Evolutionary conservation across 768 basidiomycete species (phyloP).

Genomic region (Russula lepida): DNA sequence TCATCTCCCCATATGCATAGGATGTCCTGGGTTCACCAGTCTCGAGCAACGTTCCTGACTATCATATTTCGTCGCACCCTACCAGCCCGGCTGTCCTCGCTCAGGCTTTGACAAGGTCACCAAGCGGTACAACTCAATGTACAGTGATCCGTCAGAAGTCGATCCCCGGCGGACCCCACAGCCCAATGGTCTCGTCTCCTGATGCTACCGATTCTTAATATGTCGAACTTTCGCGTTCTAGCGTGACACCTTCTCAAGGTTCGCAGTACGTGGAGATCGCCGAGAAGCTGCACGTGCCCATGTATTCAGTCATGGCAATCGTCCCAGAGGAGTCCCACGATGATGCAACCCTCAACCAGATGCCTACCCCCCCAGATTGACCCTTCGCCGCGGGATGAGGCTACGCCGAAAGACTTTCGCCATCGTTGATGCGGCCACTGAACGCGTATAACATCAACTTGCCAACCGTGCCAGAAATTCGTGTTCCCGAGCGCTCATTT

Average conservation of each 20-base stretch:
- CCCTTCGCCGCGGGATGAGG: background rate
- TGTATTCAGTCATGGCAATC: conserved; percentile 21
- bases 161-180: conserved; percentile 17
- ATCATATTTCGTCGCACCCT: background rate
- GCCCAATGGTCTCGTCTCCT: conserved; percentile 16
- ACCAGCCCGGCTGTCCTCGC: background rate
- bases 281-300: conserved; percentile 37
- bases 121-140: background rate
- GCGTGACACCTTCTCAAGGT: conserved; percentile 69
- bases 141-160: conserved; percentile 23
- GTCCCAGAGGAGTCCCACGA: conserved; percentile 23
- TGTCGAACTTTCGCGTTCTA: conserved; percentile 56
- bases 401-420: background rate
- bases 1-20: conserved; percentile 34
- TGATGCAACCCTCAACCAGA: conserved; percentile 1
- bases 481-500: conserved; percentile 37
- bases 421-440: background rate
- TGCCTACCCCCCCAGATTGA: background rate
- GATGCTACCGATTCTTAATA: conserved; percentile 34
- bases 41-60: conserved; percentile 21
- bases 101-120: conserved; percentile 17
- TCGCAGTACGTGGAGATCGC: conserved; percentile 68
- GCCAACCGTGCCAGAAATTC: conserved; percentile 47
- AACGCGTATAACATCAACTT: conserved; percentile 43
- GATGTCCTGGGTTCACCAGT: conserved; percentile 32